Evolutionary conservation across 441 rosid species (phyloP), one percentile per base, ranked within the genome.

Genomic region (Eutrema salsugineum): DNA sequence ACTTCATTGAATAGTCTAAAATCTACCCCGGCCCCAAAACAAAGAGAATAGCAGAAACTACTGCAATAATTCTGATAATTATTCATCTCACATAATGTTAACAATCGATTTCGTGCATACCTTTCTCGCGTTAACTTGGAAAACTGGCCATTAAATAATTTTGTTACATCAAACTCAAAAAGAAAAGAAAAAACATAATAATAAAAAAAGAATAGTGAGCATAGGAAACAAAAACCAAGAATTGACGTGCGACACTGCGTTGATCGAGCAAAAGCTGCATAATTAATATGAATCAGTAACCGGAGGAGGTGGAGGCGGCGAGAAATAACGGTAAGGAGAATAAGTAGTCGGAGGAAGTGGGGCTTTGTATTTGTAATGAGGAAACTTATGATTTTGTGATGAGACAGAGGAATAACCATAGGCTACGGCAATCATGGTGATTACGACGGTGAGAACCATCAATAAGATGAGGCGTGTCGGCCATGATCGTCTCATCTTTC

Each of bases 271-370:
- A 43, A 67, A 17, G 64, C 7, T 3, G 68, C 48, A 35, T 54
- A 74, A 32, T 67, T 57, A n/a, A n/a, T n/a, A n/a, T 12, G 73
- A 74, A 67, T 32, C 51, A 2, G 28, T 35, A 12, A 62, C 22
- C 4, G 76, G 79, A 63, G 68, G 69, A 27, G 78, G 78, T 35
- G 71, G 71, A 40, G 72, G 63, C 11, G 80, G 80, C 1, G 80
- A 77, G 80, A 77, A 77, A 17, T 77, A 77, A 33, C 72, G 76
- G 57, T 77, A 77, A 70, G 80, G 80, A 64, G 80, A 77, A 70
- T 57, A 77, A 8, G 76, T 77, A 0, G 63, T 58, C 1, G 80
- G 76, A 64, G 80, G 80, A 50, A 24, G 16, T 16, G 76, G 80
- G 1, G 80, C 68, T 70, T 77, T 77, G 63, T 71, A 77, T 15